A percentile compares a stretch with the other conserved stretches of the same genome.
Conservation (phyloP, 345 rosid species). For the Pistacia vera region DNA sequence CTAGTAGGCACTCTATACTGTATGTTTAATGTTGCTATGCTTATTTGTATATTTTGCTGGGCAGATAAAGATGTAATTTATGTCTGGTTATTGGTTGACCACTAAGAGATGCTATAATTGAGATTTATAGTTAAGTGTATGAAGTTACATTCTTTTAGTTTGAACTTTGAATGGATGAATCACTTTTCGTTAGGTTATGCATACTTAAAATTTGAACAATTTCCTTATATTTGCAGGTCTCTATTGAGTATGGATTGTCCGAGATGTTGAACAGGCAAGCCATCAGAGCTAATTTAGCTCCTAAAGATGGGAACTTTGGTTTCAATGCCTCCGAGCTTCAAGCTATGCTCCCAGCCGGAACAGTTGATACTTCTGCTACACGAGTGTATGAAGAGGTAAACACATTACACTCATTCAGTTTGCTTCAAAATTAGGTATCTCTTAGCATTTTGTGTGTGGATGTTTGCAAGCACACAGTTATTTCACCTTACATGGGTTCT, state of each 20-base stretch:
- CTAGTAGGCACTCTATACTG: no score
- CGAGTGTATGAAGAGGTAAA: slow-evolving; percentile 57
- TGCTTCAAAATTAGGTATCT: background rate
- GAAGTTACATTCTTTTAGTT: no score
- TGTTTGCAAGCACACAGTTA: background rate
- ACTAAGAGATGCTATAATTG: no score
- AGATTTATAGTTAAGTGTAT: no score
- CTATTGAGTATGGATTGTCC: slow-evolving; percentile 76
- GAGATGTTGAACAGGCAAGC: slow-evolving; percentile 70
- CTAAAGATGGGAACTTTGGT: slow-evolving; percentile 62
- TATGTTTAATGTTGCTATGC: no score
- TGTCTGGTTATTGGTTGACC: no score
- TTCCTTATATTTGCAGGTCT: slow-evolving; percentile 42
- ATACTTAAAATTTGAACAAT: background rate
- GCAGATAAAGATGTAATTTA: no score
- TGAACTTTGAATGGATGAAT: no score
- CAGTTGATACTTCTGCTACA: slow-evolving; percentile 56
- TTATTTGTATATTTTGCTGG: no score
- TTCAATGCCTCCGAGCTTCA: slow-evolving; percentile 60
- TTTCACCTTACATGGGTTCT: background rate
- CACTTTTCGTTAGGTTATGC: no score
- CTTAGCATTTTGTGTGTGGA: background rate
- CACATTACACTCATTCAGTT: background rate
- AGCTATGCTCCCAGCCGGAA: slow-evolving; percentile 59
- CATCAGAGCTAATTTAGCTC: slow-evolving; percentile 52